A percentile compares a stretch with the other conserved stretches of the same genome.
Conservation (phyloP, 306 rosid genomes). For the Albizia julibrissin region DNA sequence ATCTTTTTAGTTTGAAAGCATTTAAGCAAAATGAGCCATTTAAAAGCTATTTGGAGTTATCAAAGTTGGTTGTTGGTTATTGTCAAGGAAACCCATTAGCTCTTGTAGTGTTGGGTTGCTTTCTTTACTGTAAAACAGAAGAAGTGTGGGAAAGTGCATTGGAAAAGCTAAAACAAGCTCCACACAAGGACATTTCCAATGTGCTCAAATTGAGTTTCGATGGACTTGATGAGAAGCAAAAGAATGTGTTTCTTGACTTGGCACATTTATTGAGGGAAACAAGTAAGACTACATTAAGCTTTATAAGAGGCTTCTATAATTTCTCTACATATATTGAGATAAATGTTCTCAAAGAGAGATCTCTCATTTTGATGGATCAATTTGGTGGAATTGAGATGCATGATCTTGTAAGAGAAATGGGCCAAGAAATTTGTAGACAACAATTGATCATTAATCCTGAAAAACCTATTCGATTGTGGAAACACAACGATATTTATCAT, state of each 20-base stretch:
- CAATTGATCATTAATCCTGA: neutral
- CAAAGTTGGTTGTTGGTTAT: neutral
- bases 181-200: neutral
- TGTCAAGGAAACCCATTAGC: conserved; percentile 24
- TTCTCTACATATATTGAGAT: neutral
- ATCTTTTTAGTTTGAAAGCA: neutral
- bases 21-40: neutral
- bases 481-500: neutral
- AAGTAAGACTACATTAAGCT: neutral
- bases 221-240: neutral
- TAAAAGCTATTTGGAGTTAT: neutral
- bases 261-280: neutral
- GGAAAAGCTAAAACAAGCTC: too few species aligned
- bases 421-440: neutral
- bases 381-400: neutral
- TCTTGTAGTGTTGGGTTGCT: conserved; percentile 23
- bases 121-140: neutral
- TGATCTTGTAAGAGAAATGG: neutral
- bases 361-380: neutral
- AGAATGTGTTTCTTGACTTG: neutral
- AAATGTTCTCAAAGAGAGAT: neutral
- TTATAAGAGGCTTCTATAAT: neutral
- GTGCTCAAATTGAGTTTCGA: conserved; percentile 21
- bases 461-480: neutral
- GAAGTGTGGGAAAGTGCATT: conserved; percentile 29